Base-by-base conservation (phyloP, 768 basidiomycete genomes). In the Mrakia blollopis region DNA sequence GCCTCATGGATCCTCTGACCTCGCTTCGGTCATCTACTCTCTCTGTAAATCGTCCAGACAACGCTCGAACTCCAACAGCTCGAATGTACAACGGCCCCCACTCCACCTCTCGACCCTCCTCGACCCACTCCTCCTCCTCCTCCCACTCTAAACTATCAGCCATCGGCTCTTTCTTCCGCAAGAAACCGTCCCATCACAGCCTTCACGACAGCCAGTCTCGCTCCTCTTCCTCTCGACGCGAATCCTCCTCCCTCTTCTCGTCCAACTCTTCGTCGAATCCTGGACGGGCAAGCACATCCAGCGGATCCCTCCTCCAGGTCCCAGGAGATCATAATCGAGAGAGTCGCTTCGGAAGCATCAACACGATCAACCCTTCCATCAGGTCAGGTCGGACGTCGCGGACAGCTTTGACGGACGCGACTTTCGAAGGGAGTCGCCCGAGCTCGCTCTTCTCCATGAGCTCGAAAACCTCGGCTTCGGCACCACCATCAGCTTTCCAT, bases 161-260 rank as follows among this genome's bases (percentile, higher is more conserved):
- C 73, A 47, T 74, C 0, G 73, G 73, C 47, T 74, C 73, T 28
- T 61, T 74, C 30, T 74, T 74, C 50, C 35, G 30, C 62, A 65
- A 67, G 30, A 74, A 74, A 30, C 25, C 73, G 0, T 44, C 73
- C 23, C 65, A 35, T 13, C 39, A 50, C 47, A 63, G 54, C 44
- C 28, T 63, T 23, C 73, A 39, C 37, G 35, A 39, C 65, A 37
- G 39, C 21, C 21, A 35, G 8, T 13, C 65, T 7, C 65, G 18
- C 39, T 68, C 37, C 25, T 68, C 62, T 8, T 37, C 62, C 62
- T 68, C 65, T n/a, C 65, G 37, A 39, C 65, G 65, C 35, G 37
- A 68, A 23, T 68, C 65, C 65, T 68, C 57, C 47, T 65, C 73
- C 8, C 62, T 74, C 62, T 74, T 65, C 44, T 74, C 73, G 13